Evolutionary conservation across 164 flowering plant genomes (phyloP), one percentile per base, ranked within the genome.

Genomic region (Nelumbo lutea): DNA sequence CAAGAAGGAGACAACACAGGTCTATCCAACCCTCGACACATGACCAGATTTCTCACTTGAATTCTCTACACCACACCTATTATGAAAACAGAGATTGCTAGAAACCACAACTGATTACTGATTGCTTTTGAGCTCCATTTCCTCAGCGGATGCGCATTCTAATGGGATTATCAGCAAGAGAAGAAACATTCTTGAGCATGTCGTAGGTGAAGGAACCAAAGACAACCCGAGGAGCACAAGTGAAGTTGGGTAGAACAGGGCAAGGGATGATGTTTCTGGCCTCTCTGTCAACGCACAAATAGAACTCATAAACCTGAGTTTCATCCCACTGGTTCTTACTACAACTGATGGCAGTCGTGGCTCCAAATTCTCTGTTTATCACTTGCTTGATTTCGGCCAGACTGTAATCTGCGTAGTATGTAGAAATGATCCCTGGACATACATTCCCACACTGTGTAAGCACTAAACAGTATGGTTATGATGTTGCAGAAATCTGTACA

Each of bases 201-300:
- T 61, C 62, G 42, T 62, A 73, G 9, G 65, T 70, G 66, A 67
- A 70, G 52, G 42, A 59, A 59, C 65, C 60, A 61, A 65, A 71
- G 14, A 70, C 58, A 59, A 64, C 62, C 40, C 69, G 65, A 1
- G 56, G 7, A 51, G 60, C 74, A 43, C 74, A 72, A 9, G 69
- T 47, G 50, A 8, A 41, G 10, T 8, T 14, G 1, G 64, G 59
- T 15, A 60, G 14, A n/a, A 59, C 60, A 43, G 74, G 74, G 65
- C 74, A 72, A 5, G 55, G 51, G 3, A 72, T 48, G 53, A 66
- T 42, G 9, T 45, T 43, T 10, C 42, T 60, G 27, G 27, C 27
- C 27, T 27, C 27, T 27, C 27, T 27, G 27, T 27, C 27, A 27
- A 27, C 27, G 27, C 27, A 72, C 52, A 72, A 15, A 50, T 59